phyloP scores from a whole-genome alignment of 768 basidiomycete species.

The Trametes meyenii region DNA sequence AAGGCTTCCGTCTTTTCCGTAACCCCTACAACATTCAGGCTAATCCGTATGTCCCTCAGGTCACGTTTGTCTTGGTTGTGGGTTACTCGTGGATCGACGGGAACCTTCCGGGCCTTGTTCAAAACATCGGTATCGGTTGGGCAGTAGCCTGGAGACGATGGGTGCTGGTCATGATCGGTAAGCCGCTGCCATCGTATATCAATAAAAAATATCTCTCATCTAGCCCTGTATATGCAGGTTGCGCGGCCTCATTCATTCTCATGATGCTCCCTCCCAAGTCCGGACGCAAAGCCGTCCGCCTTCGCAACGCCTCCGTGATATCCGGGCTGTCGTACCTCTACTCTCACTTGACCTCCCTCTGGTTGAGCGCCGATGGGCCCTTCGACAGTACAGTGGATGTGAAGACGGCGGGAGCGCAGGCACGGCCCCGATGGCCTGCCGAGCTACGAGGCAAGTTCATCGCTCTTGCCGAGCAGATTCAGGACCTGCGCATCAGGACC shows the following conservation, averaged over 20 bases:
- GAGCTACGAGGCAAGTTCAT: conserved; percentile 37
- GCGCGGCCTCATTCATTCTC: conserved; percentile 52
- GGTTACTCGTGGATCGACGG: conserved; percentile 64
- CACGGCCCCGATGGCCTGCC: conserved; percentile 29
- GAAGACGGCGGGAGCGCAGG: conserved; percentile 7
- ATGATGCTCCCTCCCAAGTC: conserved; percentile 58
- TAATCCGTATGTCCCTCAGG: conserved; percentile 29
- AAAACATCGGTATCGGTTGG: conserved; percentile 56
- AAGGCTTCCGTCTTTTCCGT: conserved; percentile 26
- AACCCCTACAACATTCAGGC: neutral
- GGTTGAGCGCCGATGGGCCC: conserved; percentile 36
- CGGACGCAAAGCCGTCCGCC: conserved; percentile 49
- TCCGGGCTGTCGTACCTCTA: conserved; percentile 46
- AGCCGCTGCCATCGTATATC: conserved; percentile 11
- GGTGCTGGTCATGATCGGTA: conserved; percentile 53
- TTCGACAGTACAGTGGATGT: conserved; percentile 4
- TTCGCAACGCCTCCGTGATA: conserved; percentile 45
- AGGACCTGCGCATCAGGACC: conserved; percentile 39
- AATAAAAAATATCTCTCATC: neutral
- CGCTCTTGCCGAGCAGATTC: conserved; percentile 37
- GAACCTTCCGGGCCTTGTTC: conserved; percentile 43
- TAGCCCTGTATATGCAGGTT: conserved; percentile 36
- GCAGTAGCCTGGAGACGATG: conserved; percentile 54
- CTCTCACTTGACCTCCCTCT: conserved; percentile 43
- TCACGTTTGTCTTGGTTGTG: conserved; percentile 47